phyloP scores from a whole-genome alignment of 2,329 filamentous ascomycete genomes.

The Metarhizium guizhouense region DNA sequence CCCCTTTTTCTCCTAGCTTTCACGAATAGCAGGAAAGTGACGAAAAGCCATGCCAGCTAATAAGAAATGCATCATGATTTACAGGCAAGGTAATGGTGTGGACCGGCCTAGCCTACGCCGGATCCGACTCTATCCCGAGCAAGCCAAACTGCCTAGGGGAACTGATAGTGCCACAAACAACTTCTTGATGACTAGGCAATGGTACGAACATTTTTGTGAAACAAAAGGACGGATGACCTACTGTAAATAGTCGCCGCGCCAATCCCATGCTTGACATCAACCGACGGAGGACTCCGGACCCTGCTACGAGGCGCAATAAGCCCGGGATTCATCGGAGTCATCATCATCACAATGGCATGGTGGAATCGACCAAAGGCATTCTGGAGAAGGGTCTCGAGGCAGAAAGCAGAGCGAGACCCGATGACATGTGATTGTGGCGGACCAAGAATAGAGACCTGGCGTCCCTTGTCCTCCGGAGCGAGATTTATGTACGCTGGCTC shows the following conservation, averaged over 20 bases:
- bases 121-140: not conserved
- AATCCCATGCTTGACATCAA: not conserved
- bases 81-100: not conserved
- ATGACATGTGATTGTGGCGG: slow-evolving; percentile 4
- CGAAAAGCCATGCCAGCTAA: not conserved
- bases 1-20: not conserved
- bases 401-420: not conserved
- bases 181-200: not conserved
- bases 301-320: not conserved
- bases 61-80: not conserved
- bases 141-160: not conserved
- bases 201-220: not conserved
- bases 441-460: no score
- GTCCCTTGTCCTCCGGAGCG: no score
- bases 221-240: not conserved
- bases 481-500: not conserved
- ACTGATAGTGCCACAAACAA: not conserved
- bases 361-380: not conserved
- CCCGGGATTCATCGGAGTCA: slow-evolving; percentile 3
- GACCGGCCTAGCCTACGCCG: not conserved
- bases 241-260: not conserved
- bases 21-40: not conserved
- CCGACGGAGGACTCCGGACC: not conserved
- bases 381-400: not conserved
- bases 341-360: not conserved